Evolutionary conservation across 2,329 filamentous ascomycete species (phyloP), one percentile per base, ranked within the genome.

Genomic region (Colletotrichum euphorbiae): DNA sequence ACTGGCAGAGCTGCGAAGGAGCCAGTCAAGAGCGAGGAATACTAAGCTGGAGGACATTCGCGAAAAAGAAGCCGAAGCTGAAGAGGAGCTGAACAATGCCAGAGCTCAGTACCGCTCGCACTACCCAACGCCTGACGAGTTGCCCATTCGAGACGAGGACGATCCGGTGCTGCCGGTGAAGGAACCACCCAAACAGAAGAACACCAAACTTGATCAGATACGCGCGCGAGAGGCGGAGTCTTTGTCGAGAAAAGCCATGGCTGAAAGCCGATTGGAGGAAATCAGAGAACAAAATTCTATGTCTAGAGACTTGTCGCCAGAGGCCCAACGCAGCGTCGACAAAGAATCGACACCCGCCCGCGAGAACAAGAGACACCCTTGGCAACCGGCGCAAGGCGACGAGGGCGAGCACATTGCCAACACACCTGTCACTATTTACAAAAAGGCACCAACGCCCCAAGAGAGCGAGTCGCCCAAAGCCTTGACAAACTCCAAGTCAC

Each of bases 241-340:
- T 2, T 71, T 83, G 28, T 83, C 86, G 5, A 83, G 76, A 62
- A 79, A 82, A 58, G 81, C 81, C 2, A 74, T 85, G 15, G 82
- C 85, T n/a, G 80, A 80, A 6, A 82, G 83, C 60, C 80, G 81
- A 36, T 75, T 89, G 3, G 85, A 84, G 38, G 85, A 87, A 74
- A 87, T 87, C 62, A 80, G 82, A 43, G 83, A 85, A 61, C 79
- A 76, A 64, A 86, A 88, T 72, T 80, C 82, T 40, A 77, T 79
- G 70, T 80, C 81, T 7, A 77, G 79, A 55, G 82, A 82, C 9
- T 74, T 79, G 6, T 84, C 82, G 1, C 81, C 83, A 13, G 81
- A 83, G 54, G 63, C 72, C 12, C 74, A 73, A 51, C 71, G 75
- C 3, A 77, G 73, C 62, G 75, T 62, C 12, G 77, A 78, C n/a